phyloP scores from a whole-genome alignment of 108 stramenopile species.

The Epipyxis sp. region DNA sequence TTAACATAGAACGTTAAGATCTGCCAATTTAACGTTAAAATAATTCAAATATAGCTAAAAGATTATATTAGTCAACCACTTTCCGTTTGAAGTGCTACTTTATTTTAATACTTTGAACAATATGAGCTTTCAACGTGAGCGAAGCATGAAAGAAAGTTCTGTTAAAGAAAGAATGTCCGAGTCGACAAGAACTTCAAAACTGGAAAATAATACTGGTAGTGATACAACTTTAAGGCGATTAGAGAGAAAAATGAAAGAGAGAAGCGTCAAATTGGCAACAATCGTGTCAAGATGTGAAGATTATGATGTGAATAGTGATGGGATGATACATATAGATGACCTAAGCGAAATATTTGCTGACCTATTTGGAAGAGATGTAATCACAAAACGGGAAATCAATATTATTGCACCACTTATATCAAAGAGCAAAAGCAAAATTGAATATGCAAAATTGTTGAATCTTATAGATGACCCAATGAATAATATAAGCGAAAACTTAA shows the following conservation, averaged over 20 bases:
- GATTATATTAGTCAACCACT: too few species aligned
- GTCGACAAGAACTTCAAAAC: too few species aligned
- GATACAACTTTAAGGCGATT: not conserved
- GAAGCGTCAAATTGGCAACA: not conserved
- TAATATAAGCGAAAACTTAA: not conserved
- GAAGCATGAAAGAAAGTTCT: too few species aligned
- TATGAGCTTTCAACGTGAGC: too few species aligned
- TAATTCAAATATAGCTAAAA: too few species aligned
- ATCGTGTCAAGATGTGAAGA: not conserved
- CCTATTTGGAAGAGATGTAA: not conserved
- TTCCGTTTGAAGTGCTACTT: too few species aligned
- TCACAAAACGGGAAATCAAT: not conserved
- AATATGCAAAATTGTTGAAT: not conserved
- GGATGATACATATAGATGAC: conserved; percentile 3
- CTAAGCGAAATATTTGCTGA: not conserved
- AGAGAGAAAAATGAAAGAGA: not conserved
- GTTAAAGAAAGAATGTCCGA: too few species aligned
- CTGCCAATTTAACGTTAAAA: too few species aligned
- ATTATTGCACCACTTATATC: not conserved
- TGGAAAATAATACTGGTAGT: not conserved
- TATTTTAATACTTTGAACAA: too few species aligned
- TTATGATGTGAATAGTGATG: not conserved
- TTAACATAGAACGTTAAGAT: too few species aligned
- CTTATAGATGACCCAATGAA: not conserved
- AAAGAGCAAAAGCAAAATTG: not conserved